These are phyloP conservation scores for Mortierella hygrophila DNA, from an alignment of 192 early-diverging fungal genomes.

Conservation along the genomic window DNA sequence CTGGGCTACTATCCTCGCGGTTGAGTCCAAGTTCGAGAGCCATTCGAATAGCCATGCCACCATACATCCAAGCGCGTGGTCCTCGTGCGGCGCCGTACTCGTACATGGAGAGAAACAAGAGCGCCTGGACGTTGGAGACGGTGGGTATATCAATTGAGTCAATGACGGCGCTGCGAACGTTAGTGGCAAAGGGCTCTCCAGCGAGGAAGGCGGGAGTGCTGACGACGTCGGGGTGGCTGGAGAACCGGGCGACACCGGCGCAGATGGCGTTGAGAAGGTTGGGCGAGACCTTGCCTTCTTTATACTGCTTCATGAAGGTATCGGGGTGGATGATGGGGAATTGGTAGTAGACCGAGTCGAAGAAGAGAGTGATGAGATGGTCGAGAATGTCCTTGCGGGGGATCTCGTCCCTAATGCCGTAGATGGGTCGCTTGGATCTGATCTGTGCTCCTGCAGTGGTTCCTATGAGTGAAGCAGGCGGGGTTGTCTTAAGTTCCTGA, in stretches of 20 bases:
- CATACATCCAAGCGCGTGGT: conserved; percentile 71
- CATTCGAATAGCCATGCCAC: conserved; percentile 66
- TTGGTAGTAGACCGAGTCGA: conserved; percentile 58
- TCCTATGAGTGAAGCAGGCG: neutral
- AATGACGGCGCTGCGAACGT: conserved; percentile 52
- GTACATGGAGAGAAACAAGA: conserved; percentile 61
- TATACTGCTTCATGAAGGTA: conserved; percentile 58
- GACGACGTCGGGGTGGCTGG: conserved; percentile 57
- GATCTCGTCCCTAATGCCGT: conserved; percentile 43
- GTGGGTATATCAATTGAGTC: conserved; percentile 62
- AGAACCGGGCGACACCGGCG: conserved; percentile 63
- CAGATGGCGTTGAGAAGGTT: conserved; percentile 62
- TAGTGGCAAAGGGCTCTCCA: conserved; percentile 67
- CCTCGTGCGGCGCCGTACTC: conserved; percentile 65
- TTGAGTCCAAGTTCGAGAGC: conserved; percentile 67
- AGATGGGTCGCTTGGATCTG: conserved; percentile 32
- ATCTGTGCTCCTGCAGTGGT: neutral
- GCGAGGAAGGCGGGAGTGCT: conserved; percentile 61
- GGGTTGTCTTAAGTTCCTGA: neutral
- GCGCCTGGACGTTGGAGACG: conserved; percentile 63
- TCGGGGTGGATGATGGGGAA: conserved; percentile 64
- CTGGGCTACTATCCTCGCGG: conserved; percentile 61
- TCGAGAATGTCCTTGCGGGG: conserved; percentile 63
- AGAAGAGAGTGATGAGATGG: conserved; percentile 64
- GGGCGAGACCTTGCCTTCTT: conserved; percentile 56